Conservation (phyloP, 208 protist genomes). For the Phytomonas sp. region DNA sequence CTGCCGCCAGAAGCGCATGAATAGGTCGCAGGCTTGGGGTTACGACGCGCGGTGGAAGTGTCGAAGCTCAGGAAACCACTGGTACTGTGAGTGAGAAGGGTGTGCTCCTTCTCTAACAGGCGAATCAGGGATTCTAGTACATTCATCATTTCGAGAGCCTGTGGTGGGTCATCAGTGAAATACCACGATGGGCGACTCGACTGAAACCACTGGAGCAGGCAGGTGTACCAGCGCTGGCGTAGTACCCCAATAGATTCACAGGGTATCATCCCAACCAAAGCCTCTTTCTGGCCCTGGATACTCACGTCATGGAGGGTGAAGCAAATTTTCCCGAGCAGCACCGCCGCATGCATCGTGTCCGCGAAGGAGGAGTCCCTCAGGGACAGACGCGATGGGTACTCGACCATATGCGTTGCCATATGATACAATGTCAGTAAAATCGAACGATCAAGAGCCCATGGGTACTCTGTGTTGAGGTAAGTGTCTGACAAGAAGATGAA, state of each 20-base stretch:
- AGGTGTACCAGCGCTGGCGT: constrained; percentile 67
- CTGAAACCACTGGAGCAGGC: constrained; percentile 77
- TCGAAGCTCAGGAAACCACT: constrained; percentile 65
- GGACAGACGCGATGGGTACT: constrained; percentile 36
- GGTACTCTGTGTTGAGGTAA: constrained; percentile 40
- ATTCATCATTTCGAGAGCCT: constrained; percentile 34
- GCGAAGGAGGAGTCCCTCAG: constrained; percentile 74
- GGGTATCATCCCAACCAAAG: constrained; percentile 45
- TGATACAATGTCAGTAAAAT: constrained; percentile 55
- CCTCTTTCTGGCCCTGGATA: constrained; percentile 9
- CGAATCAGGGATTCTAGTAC: constrained; percentile 44
- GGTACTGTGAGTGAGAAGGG: constrained; percentile 17
- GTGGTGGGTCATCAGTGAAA: constrained; percentile 42
- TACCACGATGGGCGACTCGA: constrained; percentile 74
- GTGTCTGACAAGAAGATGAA: constrained; percentile 58
- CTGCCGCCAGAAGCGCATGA: constrained; percentile 9
- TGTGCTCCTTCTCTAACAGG: constrained; percentile 41
- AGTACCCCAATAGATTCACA: constrained; percentile 51
- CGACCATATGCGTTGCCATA: constrained; percentile 41
- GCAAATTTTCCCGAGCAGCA: constrained; percentile 55
- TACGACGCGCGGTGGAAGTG: constrained; percentile 16
- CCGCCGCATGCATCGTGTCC: constrained; percentile 59
- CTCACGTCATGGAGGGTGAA: constrained; percentile 48
- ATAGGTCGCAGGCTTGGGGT: not conserved
- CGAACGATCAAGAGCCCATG: constrained; percentile 34